Evolutionary conservation across 176 grass and related monocot species (phyloP).

Genomic region (Chloris gayana): DNA sequence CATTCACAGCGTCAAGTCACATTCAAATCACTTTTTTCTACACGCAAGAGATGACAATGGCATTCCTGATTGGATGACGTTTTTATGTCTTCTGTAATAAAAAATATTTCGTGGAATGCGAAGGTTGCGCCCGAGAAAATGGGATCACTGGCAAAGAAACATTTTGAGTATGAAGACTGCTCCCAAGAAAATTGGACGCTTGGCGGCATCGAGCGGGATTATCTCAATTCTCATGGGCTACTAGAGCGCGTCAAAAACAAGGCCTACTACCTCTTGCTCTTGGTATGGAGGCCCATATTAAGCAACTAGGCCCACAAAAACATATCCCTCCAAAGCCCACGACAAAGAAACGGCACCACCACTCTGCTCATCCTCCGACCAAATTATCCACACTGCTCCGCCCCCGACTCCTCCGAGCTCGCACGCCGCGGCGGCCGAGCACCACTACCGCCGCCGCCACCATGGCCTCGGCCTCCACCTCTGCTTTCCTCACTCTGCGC

Average conservation of each 20-base stretch:
- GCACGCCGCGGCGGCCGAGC: conserved; percentile 35
- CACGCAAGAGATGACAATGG: no score
- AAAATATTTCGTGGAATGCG: no score
- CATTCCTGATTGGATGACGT: no score
- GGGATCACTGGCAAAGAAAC: no score
- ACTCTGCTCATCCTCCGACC: conserved; percentile 13
- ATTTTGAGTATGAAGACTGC: no score
- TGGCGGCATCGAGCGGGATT: no score
- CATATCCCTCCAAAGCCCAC: conserved; percentile 33
- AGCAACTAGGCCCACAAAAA: not conserved
- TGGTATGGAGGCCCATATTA: not conserved
- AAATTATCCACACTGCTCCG: conserved; percentile 49
- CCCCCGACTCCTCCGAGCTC: conserved; percentile 27
- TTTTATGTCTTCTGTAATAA: no score
- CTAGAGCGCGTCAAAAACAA: not conserved
- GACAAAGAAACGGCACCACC: conserved; percentile 23
- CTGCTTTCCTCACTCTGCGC: conserved; percentile 49
- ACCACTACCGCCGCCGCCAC: not conserved
- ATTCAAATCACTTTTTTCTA: no score
- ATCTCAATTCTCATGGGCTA: not conserved
- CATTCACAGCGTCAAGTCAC: no score
- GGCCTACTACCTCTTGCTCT: no score
- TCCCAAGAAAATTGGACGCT: no score
- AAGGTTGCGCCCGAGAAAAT: no score
- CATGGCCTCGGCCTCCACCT: conserved; percentile 14